Conservation (phyloP, 2,329 filamentous ascomycete genomes). For the Xylariales sp. region DNA sequence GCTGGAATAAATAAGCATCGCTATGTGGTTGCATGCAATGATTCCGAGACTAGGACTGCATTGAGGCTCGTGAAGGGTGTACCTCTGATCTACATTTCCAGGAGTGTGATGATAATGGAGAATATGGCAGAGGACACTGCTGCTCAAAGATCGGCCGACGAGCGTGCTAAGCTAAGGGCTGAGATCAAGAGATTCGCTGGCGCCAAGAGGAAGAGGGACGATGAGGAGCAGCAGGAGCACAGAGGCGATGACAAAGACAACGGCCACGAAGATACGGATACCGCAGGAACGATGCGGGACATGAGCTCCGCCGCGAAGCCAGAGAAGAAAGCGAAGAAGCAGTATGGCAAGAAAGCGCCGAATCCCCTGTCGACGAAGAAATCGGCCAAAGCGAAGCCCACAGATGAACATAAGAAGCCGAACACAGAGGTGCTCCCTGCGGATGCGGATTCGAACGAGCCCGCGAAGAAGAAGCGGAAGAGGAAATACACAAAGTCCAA, state of each 20-base stretch:
- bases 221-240: too few relatives aligned
- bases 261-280: conserved; percentile 14
- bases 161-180: conserved; percentile 69
- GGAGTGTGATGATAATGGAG: conserved; percentile 75
- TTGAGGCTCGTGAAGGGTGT: conserved; percentile 68
- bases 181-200: conserved; percentile 53
- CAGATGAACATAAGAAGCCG: conserved; percentile 15
- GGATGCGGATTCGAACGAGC: conserved; percentile 7
- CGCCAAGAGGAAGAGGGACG: conserved; percentile 47
- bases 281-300: conserved; percentile 2
- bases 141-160: conserved; percentile 60
- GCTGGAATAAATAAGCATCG: conserved; percentile 70
- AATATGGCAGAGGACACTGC: conserved; percentile 69
- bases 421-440: neutral
- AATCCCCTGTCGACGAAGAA: conserved; percentile 72
- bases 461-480: too few relatives aligned
- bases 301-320: conserved; percentile 10
- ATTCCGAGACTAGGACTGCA: conserved; percentile 55
- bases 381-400: conserved; percentile 46
- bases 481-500: conserved; percentile 30
- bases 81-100: conserved; percentile 72
- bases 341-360: conserved; percentile 60
- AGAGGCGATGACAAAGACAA: conserved; percentile 32
- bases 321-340: conserved; percentile 50
- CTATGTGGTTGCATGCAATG: conserved; percentile 75